Conservation (phyloP, 106 monocot genomes). For the Agapanthus africanus region DNA sequence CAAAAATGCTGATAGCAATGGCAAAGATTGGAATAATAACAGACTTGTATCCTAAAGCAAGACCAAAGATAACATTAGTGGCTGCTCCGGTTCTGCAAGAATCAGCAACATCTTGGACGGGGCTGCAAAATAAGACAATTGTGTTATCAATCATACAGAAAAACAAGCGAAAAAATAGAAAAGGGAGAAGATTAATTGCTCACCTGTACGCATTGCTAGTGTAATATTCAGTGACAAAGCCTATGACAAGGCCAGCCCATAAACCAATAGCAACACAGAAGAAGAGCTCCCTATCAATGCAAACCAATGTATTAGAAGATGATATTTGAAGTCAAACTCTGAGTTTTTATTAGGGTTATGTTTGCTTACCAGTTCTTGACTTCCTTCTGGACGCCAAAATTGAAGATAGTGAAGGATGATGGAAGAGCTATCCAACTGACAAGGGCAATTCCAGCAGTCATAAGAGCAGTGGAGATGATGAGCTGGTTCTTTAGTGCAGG, state of each 20-base stretch:
- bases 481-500: constrained; percentile 70
- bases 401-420: constrained; percentile 54
- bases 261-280: constrained; percentile 40
- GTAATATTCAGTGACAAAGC: constrained; percentile 42
- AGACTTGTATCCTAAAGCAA: constrained; percentile 57
- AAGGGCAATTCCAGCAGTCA: constrained; percentile 76
- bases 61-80: constrained; percentile 54
- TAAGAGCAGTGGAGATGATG: constrained; percentile 68
- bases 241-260: constrained; percentile 43
- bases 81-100: constrained; percentile 55
- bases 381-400: constrained; percentile 60
- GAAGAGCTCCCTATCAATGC: constrained; percentile 52
- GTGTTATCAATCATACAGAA: too few relatives aligned
- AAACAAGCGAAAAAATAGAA: too few relatives aligned
- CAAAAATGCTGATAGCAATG: constrained; percentile 36
- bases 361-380: constrained; percentile 77
- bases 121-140: too few relatives aligned
- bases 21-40: constrained; percentile 55
- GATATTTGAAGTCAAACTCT: too few relatives aligned
- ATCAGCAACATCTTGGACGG: constrained; percentile 54
- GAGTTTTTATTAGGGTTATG: too few relatives aligned
- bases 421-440: constrained; percentile 53
- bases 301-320: too few relatives aligned
- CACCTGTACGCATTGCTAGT: constrained; percentile 57
- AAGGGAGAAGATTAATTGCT: too few relatives aligned